Evolutionary conservation across 2,329 filamentous ascomycete species (phyloP), one percentile per base, ranked within the genome.

Genomic region (Fusarium cyanostomum): DNA sequence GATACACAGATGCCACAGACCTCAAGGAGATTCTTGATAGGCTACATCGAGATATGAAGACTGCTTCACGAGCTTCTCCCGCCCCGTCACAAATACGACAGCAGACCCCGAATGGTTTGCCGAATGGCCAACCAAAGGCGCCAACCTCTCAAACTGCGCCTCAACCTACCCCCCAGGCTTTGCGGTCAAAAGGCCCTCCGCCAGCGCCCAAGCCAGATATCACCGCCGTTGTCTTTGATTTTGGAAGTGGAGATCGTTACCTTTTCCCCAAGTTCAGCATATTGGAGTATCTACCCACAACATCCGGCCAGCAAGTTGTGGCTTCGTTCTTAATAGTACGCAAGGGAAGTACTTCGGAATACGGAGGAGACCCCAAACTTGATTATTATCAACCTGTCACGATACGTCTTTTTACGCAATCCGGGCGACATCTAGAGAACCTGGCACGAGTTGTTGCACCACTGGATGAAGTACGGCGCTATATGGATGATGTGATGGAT

Each of bases 371-470:
- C 61, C 85, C 85, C 1, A 77, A 80, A 8, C 76, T 89, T 11
- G 88, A 92, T 69, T 92, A 91, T 75, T 94, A 92, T 72, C 89
- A 94, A 66, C 91, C 91, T 2, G 83, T 94, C 26, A 89, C 84
- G 0, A 83, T 91, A 49, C 82, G 86, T 15, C 74, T 91, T 21
- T 82, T 82, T 54, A 80, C 86, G 0, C 78, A 78, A 10, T 80
- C 80, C 30, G 82, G 83, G 2, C 82, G 84, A 39, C 80, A 87
- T 59, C 77, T 90, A 5, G 88, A 90, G 61, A 82, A 86, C 42
- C 74, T 91, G 12, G 79, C 82, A 16, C 81, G 84, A 46, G 85
- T 89, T 2, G 86, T 90, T 27, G 86, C 86, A 16, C 85, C 86
- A 3, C 80, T 81, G 26, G 86, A 89, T 13, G 86, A 89, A 64